Conservation (phyloP, 1,139 yeast genomes). For the Yamadazyma kanchanaburiensis region DNA sequence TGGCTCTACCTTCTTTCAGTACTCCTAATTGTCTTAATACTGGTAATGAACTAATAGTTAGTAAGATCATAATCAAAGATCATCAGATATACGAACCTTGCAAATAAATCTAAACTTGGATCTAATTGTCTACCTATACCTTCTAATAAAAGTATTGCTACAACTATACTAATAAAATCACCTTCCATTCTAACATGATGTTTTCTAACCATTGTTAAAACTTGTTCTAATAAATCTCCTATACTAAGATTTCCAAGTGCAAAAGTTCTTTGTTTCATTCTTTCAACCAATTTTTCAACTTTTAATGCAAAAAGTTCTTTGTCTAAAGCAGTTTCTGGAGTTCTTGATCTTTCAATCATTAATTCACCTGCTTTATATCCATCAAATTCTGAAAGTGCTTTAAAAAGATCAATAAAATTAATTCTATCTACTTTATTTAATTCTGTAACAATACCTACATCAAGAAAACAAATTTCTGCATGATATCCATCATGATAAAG, state of each 20-base stretch:
- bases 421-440: constrained; percentile 71
- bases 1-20: constrained; percentile 59
- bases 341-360: constrained; percentile 90
- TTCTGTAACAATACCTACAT: constrained; percentile 91
- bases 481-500: constrained; percentile 63
- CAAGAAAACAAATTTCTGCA: constrained; percentile 88
- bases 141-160: constrained; percentile 83
- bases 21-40: constrained; percentile 81
- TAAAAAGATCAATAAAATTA: constrained; percentile 85
- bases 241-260: constrained; percentile 89
- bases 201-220: constrained; percentile 82
- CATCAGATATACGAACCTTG: constrained; percentile 80
- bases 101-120: constrained; percentile 89
- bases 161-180: constrained; percentile 89
- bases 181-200: constrained; percentile 99
- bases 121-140: constrained; percentile 95
- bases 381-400: constrained; percentile 85
- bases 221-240: constrained; percentile 85
- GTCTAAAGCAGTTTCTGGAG: constrained; percentile 88
- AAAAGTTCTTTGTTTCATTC: constrained; percentile 83
- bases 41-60: constrained; percentile 72
- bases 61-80: constrained; percentile 50
- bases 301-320: constrained; percentile 82
- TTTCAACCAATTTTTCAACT: constrained; percentile 76
- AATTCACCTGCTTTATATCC: constrained; percentile 94